These are phyloP conservation scores for Lachancea quebecensis DNA, from an alignment of 805 yeast genomes.

Conservation along the genomic window DNA sequence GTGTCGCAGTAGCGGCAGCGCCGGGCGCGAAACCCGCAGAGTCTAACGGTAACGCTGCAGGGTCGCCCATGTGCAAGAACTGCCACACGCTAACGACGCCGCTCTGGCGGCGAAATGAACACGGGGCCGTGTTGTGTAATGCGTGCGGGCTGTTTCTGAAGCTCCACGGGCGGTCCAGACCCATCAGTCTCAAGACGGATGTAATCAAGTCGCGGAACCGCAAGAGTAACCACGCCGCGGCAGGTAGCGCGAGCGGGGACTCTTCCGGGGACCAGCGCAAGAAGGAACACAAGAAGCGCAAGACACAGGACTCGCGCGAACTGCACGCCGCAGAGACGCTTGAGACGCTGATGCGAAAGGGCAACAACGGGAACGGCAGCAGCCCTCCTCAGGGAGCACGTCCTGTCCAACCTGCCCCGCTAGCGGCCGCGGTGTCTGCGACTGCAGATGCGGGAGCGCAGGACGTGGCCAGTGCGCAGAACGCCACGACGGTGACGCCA, in stretches of 20 bases:
- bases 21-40: not conserved
- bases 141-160: constrained; percentile 90
- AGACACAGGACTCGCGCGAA: constrained; percentile 27
- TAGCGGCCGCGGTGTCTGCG: not conserved
- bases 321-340: constrained; percentile 29
- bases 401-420: not conserved
- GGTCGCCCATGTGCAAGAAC: constrained; percentile 71
- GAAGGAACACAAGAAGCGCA: constrained; percentile 29
- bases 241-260: constrained; percentile 20
- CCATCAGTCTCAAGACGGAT: constrained; percentile 85
- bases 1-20: constrained; percentile 2
- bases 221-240: constrained; percentile 29
- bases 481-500: not conserved
- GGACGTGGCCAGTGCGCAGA: too few species aligned
- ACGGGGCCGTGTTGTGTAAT: constrained; percentile 84
- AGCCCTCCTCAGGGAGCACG: not conserved
- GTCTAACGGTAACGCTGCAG: constrained; percentile 2
- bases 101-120: constrained; percentile 89
- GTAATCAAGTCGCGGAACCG: constrained; percentile 88
- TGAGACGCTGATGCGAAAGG: constrained; percentile 11
- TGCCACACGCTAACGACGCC: constrained; percentile 93
- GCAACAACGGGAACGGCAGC: not conserved
- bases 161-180: constrained; percentile 88
- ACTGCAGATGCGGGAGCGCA: not conserved
- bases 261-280: constrained; percentile 15